These are phyloP conservation scores for Trichoderma sp. DNA, from an alignment of 2,329 filamentous ascomycete genomes.

Conservation along the genomic window DNA sequence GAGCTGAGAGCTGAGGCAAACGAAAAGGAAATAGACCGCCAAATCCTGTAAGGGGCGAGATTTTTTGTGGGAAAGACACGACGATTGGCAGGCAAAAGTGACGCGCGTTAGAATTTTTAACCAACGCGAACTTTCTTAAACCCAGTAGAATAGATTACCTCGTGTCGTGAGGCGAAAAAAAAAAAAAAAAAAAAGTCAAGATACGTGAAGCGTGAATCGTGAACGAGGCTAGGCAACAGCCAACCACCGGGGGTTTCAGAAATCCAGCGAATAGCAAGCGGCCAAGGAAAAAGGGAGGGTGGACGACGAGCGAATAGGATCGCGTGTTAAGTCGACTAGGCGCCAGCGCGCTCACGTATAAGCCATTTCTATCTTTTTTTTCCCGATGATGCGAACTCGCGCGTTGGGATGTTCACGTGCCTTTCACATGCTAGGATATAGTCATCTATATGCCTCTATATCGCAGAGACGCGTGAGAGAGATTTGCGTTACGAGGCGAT, in stretches of 20 bases:
- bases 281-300: background rate
- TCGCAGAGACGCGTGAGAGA: background rate
- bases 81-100: background rate
- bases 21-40: background rate
- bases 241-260: background rate
- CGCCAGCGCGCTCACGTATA: background rate
- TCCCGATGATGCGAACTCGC: constrained; percentile 5
- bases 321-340: background rate
- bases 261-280: background rate
- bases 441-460: background rate
- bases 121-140: background rate
- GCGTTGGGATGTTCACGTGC: constrained; percentile 16
- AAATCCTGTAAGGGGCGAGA: background rate
- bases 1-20: constrained; percentile 1
- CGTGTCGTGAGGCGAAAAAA: constrained; percentile 14
- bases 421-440: too few species aligned
- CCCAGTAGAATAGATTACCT: background rate
- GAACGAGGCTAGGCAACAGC: constrained; percentile 16
- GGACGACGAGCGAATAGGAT: constrained; percentile 7
- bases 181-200: background rate
- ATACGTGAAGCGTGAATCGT: background rate
- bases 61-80: background rate
- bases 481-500: background rate
- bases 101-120: background rate
- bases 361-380: background rate